Evolutionary conservation across 2,329 filamentous ascomycete genomes (phyloP).

Genomic region (Aureobasidium namibiae): DNA sequence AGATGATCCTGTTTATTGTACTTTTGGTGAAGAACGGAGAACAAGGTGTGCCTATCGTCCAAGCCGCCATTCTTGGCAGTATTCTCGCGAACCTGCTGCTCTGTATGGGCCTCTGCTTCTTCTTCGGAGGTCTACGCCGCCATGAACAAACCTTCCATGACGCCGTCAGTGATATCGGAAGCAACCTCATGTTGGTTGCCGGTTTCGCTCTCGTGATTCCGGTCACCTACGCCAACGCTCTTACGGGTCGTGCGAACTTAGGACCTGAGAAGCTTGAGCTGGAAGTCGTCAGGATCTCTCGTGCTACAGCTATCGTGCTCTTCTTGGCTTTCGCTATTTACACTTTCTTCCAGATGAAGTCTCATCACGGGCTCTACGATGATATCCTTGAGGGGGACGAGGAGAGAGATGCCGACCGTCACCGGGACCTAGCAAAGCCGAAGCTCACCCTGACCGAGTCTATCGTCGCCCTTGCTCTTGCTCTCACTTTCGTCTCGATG

Average conservation of each 20-base stretch:
- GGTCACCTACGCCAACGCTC: slow-evolving; percentile 45
- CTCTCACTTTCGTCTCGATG: slow-evolving; percentile 62
- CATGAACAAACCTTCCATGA: slow-evolving; percentile 66
- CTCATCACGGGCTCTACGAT: slow-evolving; percentile 71
- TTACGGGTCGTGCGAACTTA: slow-evolving; percentile 14
- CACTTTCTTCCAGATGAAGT: slow-evolving; percentile 65
- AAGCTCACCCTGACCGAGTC: slow-evolving; percentile 72
- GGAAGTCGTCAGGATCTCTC: slow-evolving; percentile 58
- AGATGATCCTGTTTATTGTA: slow-evolving; percentile 75
- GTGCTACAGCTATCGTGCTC: slow-evolving; percentile 61
- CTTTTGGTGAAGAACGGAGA: slow-evolving; percentile 35
- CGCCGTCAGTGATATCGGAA: slow-evolving; percentile 70
- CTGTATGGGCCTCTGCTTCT: slow-evolving; percentile 75
- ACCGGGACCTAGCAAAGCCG: slow-evolving; percentile 50
- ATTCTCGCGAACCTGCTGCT: slow-evolving; percentile 74
- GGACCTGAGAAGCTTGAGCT: slow-evolving; percentile 33
- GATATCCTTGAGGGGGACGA: slow-evolving; percentile 67
- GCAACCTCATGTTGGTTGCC: slow-evolving; percentile 67
- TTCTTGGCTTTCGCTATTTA: slow-evolving; percentile 56
- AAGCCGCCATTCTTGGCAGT: slow-evolving; percentile 74
- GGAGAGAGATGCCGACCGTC: slow-evolving; percentile 54
- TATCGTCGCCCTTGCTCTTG: slow-evolving; percentile 54
- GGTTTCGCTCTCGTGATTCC: slow-evolving; percentile 46
- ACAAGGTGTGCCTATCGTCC: slow-evolving; percentile 49
- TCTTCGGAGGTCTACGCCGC: slow-evolving; percentile 62